Conservation (phyloP, 257 asterid genomes). For the Penstemon eatonii region DNA sequence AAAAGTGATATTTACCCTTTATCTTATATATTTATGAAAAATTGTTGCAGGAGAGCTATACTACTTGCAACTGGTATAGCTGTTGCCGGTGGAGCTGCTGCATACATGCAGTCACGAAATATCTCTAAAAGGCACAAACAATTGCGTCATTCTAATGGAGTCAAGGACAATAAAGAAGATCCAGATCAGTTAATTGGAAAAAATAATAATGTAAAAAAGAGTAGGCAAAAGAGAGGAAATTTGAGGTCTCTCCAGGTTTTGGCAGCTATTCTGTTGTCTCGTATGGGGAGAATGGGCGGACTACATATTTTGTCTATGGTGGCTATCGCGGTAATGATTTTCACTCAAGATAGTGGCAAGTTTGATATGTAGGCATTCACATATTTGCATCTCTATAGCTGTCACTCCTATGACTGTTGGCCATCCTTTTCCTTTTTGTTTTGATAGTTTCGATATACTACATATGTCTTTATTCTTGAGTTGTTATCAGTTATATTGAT, state of each 20-base stretch:
- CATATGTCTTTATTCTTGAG: background rate
- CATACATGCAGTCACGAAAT: conserved; percentile 67
- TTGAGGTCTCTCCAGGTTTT: conserved; percentile 86
- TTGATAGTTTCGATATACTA: conserved; percentile 3
- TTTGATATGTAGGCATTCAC: conserved; percentile 20
- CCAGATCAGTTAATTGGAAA: conserved; percentile 46
- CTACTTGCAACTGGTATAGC: conserved; percentile 83
- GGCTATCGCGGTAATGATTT: conserved; percentile 76
- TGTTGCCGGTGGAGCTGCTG: conserved; percentile 96
- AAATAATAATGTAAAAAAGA: conserved; percentile 56
- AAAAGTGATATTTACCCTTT: no score
- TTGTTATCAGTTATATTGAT: conserved; percentile 8
- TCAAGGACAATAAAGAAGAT: conserved; percentile 37
- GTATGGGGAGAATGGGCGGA: conserved; percentile 80
- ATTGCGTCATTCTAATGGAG: conserved; percentile 50
- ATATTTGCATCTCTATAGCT: conserved; percentile 17
- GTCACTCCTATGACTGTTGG: conserved; percentile 12
- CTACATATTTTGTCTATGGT: conserved; percentile 70
- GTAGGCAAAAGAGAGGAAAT: conserved; percentile 80
- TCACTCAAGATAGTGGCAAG: conserved; percentile 26
- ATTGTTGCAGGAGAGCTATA: conserved; percentile 68
- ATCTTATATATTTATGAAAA: conserved; percentile 4
- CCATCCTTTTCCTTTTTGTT: background rate
- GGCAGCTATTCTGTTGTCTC: conserved; percentile 85
- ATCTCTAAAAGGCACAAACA: conserved; percentile 40